phyloP scores from a whole-genome alignment of 306 rosid genomes.

The Corylus avellana region DNA sequence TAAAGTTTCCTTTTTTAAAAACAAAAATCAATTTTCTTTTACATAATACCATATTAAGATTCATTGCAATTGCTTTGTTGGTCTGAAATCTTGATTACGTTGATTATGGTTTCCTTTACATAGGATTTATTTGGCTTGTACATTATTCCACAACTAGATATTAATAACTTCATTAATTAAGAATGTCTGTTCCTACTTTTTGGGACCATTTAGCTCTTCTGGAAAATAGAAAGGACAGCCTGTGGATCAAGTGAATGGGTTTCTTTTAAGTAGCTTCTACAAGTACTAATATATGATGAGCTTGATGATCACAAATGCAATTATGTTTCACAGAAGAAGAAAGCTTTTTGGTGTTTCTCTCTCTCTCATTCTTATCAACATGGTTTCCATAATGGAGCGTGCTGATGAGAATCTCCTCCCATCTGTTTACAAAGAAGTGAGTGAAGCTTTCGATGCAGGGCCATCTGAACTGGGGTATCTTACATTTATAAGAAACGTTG shows the following conservation, averaged over 20 bases:
- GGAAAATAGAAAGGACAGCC: no score
- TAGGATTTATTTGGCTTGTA: background rate
- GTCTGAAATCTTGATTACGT: background rate
- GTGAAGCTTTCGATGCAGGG: conserved; percentile 88
- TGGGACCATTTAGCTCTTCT: background rate
- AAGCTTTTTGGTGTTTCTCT: conserved; percentile 65
- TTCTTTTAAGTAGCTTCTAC: background rate
- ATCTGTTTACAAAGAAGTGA: conserved; percentile 93
- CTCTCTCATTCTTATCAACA: conserved; percentile 78
- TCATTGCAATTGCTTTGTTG: background rate
- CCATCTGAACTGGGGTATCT: conserved; percentile 96
- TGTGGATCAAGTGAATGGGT: no score
- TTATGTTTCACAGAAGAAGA: conserved; percentile 40
- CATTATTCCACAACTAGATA: no score
- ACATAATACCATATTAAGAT: no score
- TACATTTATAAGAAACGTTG: conserved; percentile 82
- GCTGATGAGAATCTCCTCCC: conserved; percentile 98
- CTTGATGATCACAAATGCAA: background rate
- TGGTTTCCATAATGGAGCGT: conserved; percentile 94
- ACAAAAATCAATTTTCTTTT: no score
- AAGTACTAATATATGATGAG: conserved; percentile 14
- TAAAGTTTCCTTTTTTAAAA: no score
- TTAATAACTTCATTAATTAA: background rate
- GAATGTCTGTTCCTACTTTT: background rate
- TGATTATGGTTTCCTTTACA: background rate